Percentiles rank a stretch among this genome's conserved stretches.
phyloP scores from a whole-genome alignment of 345 rosid species.

The Salix viminalis region DNA sequence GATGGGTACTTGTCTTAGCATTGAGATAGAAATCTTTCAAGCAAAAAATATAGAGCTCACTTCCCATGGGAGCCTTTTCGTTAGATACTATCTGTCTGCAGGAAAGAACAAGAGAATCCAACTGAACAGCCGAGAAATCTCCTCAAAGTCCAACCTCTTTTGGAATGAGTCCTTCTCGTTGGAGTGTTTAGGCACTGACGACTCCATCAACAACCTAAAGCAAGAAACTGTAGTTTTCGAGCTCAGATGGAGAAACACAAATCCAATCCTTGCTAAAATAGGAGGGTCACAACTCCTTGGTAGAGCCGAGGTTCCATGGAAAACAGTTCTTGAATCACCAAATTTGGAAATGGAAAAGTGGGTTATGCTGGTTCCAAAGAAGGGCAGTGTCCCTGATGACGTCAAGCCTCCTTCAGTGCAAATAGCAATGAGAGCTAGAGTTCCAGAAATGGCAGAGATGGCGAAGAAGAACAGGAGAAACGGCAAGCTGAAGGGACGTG shows the following conservation, averaged over 20 bases:
- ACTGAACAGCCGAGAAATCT: slow-evolving; percentile 48
- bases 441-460: slow-evolving; percentile 1
- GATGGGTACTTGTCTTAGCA: slow-evolving; percentile 37
- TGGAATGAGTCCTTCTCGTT: slow-evolving; percentile 64
- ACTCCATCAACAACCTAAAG: slow-evolving; percentile 37
- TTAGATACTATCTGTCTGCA: slow-evolving; percentile 62
- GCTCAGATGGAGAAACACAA: slow-evolving; percentile 45
- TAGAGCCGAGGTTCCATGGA: slow-evolving; percentile 52
- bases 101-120: slow-evolving; percentile 46
- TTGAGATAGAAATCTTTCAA: slow-evolving; percentile 51
- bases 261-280: slow-evolving; percentile 31
- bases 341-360: slow-evolving; percentile 46
- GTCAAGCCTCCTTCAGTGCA: slow-evolving; percentile 42
- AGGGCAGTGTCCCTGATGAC: slow-evolving; percentile 4
- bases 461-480: slow-evolving; percentile 15
- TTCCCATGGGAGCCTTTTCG: slow-evolving; percentile 41
- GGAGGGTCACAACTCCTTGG: slow-evolving; percentile 54
- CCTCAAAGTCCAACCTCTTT: slow-evolving; percentile 29
- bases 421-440: slow-evolving; percentile 33
- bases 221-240: slow-evolving; percentile 53
- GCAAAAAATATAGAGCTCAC: slow-evolving; percentile 60
- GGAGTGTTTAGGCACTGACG: slow-evolving; percentile 55
- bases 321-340: slow-evolving; percentile 41
- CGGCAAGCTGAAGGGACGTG: slow-evolving; percentile 25
- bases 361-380: slow-evolving; percentile 29